Evolutionary conservation across 1,284 basidiomycete genomes (phyloP).

Genomic region (Agroathelia rolfsii): DNA sequence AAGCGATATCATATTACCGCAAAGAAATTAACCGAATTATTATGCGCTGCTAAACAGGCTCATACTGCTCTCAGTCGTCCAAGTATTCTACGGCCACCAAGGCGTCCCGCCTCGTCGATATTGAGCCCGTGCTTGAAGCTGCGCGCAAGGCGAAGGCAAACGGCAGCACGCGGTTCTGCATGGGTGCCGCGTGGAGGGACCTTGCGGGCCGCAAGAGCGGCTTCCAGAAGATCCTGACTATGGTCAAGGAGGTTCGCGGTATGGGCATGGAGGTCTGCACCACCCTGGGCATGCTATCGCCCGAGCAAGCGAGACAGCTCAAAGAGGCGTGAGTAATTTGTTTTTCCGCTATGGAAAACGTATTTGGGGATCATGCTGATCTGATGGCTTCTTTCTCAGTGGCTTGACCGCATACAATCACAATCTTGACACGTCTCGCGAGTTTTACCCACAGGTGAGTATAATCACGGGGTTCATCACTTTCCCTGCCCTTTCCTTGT

Average conservation of each 20-base stretch:
- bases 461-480: conserved; percentile 3
- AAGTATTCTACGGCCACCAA: conserved; percentile 84
- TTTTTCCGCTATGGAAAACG: conserved; percentile 7
- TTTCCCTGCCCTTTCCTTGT: conserved; percentile 5
- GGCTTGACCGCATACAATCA: conserved; percentile 98
- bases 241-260: conserved; percentile 82
- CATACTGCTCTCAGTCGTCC: conserved; percentile 96
- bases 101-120: conserved; percentile 81
- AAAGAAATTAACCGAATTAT: conserved; percentile 1
- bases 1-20: conserved; percentile 1
- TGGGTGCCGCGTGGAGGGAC: conserved; percentile 99
- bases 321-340: conserved; percentile 73
- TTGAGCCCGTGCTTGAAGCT: conserved; percentile 87
- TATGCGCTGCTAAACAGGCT: conserved; percentile 39
- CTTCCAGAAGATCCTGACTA: conserved; percentile 88
- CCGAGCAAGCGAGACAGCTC: conserved; percentile 86
- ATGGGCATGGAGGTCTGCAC: conserved; percentile 99
- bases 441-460: conserved; percentile 85
- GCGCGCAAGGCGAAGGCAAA: conserved; percentile 92
- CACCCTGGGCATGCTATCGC: conserved; percentile 91
- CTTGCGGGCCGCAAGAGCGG: conserved; percentile 89
- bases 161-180: conserved; percentile 95
- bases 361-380: background rate
- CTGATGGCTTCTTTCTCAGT: conserved; percentile 24
- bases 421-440: conserved; percentile 95